These are phyloP conservation scores for Leccinellum albellum DNA, from an alignment of 768 basidiomycete genomes.

Conservation along the genomic window DNA sequence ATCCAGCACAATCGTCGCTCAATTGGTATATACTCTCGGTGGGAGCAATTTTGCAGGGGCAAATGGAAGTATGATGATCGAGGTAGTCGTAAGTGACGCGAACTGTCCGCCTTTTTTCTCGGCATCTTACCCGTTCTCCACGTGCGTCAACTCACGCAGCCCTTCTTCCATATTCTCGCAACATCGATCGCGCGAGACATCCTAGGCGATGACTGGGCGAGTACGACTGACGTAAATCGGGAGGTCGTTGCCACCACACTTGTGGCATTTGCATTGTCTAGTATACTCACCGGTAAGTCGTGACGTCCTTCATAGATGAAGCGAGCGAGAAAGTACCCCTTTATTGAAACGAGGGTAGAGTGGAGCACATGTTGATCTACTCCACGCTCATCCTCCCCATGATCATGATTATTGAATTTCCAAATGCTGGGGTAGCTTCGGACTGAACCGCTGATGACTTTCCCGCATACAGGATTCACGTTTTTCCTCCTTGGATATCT, in stretches of 20 bases:
- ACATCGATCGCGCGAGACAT: constrained; percentile 68
- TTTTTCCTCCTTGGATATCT: constrained; percentile 87
- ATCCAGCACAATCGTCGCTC: constrained; percentile 66
- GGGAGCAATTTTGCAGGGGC: constrained; percentile 88
- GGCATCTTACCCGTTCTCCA: neutral
- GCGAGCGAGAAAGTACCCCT: neutral
- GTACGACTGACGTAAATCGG: constrained; percentile 53
- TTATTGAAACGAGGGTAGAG: neutral
- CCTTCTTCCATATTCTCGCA: constrained; percentile 93
- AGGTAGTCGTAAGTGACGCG: constrained; percentile 72
- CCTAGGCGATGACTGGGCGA: constrained; percentile 23
- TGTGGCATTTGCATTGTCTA: constrained; percentile 81
- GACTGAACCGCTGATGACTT: constrained; percentile 7
- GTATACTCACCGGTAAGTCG: constrained; percentile 73
- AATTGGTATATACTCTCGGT: constrained; percentile 80
- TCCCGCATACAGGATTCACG: constrained; percentile 37
- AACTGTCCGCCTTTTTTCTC: neutral
- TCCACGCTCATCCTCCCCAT: neutral
- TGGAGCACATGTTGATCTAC: neutral
- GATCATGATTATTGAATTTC: constrained; percentile 12
- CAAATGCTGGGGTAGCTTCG: constrained; percentile 1
- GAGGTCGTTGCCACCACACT: constrained; percentile 91
- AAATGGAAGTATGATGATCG: constrained; percentile 98
- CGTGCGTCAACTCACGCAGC: constrained; percentile 41
- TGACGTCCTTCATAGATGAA: neutral